phyloP scores from a whole-genome alignment of 768 basidiomycete genomes.

The Mycena filopes region DNA sequence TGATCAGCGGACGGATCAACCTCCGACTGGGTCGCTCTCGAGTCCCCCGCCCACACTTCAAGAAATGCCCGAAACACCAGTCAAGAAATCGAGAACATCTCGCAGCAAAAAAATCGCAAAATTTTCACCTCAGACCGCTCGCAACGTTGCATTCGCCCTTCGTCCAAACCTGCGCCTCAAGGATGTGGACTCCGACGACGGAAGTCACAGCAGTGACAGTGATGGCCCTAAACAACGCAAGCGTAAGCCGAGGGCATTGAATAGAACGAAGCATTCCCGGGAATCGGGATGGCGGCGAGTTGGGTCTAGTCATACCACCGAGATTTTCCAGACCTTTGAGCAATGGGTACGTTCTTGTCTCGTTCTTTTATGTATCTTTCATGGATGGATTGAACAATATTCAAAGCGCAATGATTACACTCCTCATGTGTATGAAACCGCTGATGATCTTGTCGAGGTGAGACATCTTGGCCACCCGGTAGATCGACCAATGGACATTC shows the following conservation, averaged over 20 bases:
- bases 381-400: too few species aligned
- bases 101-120: not conserved
- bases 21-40: not conserved
- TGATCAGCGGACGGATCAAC: not conserved
- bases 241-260: not conserved
- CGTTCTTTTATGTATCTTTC: not conserved
- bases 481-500: not conserved
- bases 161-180: not conserved
- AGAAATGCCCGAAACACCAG: not conserved
- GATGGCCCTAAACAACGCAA: not conserved
- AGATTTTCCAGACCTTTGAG: constrained; percentile 3
- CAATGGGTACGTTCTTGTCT: not conserved
- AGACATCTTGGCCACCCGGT: not conserved
- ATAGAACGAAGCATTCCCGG: not conserved
- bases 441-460: not conserved
- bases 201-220: too few species aligned
- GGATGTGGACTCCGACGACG: not conserved
- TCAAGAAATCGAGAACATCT: not conserved
- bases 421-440: not conserved
- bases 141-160: not conserved
- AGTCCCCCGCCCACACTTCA: not conserved
- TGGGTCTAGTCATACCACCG: not conserved
- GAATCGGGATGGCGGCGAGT: not conserved
- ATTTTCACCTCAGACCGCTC: not conserved
- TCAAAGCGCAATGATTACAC: not conserved